phyloP scores from a whole-genome alignment of 371 early-diverging fungal species.

The Hamiltosporidium tvaerminnensis region DNA sequence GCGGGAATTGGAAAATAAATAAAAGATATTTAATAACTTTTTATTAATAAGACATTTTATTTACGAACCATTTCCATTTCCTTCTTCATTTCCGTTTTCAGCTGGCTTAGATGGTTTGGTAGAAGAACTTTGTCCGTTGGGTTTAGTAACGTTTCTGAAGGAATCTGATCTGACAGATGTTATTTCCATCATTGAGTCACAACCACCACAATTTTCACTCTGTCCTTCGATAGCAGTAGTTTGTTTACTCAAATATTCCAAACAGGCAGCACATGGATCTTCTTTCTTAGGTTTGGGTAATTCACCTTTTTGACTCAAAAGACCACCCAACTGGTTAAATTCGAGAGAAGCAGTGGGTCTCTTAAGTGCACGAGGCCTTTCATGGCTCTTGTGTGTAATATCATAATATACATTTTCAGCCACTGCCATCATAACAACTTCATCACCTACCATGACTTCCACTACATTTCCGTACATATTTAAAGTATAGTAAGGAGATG shows the following conservation, averaged over 20 bases:
- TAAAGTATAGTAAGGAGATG: conserved; percentile 1
- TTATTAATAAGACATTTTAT: no score
- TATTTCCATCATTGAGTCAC: conserved; percentile 5
- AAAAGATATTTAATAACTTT: no score
- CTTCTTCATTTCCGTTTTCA: no score
- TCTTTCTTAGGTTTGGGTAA: background rate
- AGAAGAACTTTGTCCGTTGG: no score
- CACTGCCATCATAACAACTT: conserved; percentile 9
- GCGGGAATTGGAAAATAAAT: no score
- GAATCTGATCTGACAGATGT: background rate
- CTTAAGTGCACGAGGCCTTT: background rate
- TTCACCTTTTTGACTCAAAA: conserved; percentile 8
- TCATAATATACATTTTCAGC: conserved; percentile 11
- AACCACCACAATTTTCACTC: conserved; percentile 3
- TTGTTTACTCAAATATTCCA: conserved; percentile 14
- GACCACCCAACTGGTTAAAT: conserved; percentile 23
- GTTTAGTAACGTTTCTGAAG: conserved; percentile 1
- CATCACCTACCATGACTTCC: conserved; percentile 1
- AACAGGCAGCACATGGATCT: conserved; percentile 17
- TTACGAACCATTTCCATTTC: no score
- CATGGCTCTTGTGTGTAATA: background rate
- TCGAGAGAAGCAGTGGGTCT: background rate
- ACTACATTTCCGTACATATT: conserved; percentile 12
- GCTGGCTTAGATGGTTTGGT: no score
- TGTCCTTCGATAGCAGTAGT: conserved; percentile 5